Percentiles rank a stretch among this genome's conserved stretches.
Conservation (phyloP, 768 basidiomycete species). For the Leccinum olivaceopallidum region DNA sequence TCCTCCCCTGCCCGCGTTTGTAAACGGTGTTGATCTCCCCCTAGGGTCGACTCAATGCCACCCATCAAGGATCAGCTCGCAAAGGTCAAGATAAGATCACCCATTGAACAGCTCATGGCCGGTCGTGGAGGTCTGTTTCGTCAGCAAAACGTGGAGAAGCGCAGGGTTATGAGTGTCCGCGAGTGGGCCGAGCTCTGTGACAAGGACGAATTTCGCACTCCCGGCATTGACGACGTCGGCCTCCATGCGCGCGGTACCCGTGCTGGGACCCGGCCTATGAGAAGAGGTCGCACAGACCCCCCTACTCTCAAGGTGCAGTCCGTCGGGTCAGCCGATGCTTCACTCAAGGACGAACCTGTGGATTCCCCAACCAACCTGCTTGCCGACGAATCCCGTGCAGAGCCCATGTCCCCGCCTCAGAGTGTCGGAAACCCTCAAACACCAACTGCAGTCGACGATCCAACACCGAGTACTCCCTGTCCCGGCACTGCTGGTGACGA, state of each 20-base stretch:
- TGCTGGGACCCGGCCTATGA: conserved; percentile 34
- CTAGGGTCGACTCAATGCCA: conserved; percentile 73
- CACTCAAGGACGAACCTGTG: conserved; percentile 48
- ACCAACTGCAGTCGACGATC: conserved; percentile 17
- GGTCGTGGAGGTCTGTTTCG: conserved; percentile 87
- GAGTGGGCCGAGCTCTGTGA: conserved; percentile 83
- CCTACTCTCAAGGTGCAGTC: conserved; percentile 40
- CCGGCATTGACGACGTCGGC: conserved; percentile 69
- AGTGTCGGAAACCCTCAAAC: conserved; percentile 25
- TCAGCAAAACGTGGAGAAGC: conserved; percentile 89
- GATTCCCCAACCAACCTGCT: conserved; percentile 10
- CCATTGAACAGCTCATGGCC: conserved; percentile 93
- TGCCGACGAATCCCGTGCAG: conserved; percentile 3
- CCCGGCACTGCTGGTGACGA: conserved; percentile 13
- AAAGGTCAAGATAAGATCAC: conserved; percentile 76
- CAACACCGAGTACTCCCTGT: neutral
- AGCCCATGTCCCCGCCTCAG: conserved; percentile 31
- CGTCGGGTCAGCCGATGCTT: conserved; percentile 42
- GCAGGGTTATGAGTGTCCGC: conserved; percentile 77
- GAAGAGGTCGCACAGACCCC: conserved; percentile 46
- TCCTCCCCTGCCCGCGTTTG: conserved; percentile 13
- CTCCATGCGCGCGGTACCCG: conserved; percentile 45
- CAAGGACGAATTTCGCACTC: conserved; percentile 72
- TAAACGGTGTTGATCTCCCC: conserved; percentile 19
- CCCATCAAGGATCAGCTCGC: conserved; percentile 69